phyloP scores from a whole-genome alignment of 768 basidiomycete species.

The Plicaturopsis crispa region DNA sequence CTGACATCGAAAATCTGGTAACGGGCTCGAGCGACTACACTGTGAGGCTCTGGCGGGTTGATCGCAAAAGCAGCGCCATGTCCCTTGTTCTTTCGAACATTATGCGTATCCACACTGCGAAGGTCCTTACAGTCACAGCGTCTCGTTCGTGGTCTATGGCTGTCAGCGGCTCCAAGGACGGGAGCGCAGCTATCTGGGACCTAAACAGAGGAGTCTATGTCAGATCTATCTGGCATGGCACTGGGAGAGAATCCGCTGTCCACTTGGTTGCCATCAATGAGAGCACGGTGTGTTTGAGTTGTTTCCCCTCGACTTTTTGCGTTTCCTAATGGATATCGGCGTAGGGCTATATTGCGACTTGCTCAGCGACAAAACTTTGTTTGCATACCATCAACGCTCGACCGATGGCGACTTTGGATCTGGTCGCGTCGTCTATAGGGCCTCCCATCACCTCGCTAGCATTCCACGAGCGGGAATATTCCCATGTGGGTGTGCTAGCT shows the following conservation, averaged over 20 bases:
- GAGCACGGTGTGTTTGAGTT: conserved; percentile 66
- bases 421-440: conserved; percentile 28
- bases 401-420: conserved; percentile 63
- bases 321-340: background rate
- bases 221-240: conserved; percentile 68
- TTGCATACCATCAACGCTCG: conserved; percentile 85
- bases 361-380: conserved; percentile 62
- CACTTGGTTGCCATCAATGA: conserved; percentile 76
- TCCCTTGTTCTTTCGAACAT: conserved; percentile 52
- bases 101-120: conserved; percentile 72
- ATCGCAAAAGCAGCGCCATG: conserved; percentile 24
- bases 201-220: conserved; percentile 78
- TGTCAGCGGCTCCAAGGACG: conserved; percentile 80
- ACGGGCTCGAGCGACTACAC: conserved; percentile 78
- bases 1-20: conserved; percentile 63
- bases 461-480: conserved; percentile 88
- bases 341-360: conserved; percentile 85
- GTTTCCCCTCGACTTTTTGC: conserved; percentile 1
- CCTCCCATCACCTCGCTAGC: conserved; percentile 67
- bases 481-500: conserved; percentile 70
- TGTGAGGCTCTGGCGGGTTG: conserved; percentile 76
- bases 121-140: conserved; percentile 60
- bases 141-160: conserved; percentile 79
- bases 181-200: conserved; percentile 86
- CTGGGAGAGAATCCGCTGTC: conserved; percentile 32